Evolutionary conservation across 2,329 filamentous ascomycete species (phyloP), one percentile per base, ranked within the genome.

Genomic region (Harringtonia aguacate): DNA sequence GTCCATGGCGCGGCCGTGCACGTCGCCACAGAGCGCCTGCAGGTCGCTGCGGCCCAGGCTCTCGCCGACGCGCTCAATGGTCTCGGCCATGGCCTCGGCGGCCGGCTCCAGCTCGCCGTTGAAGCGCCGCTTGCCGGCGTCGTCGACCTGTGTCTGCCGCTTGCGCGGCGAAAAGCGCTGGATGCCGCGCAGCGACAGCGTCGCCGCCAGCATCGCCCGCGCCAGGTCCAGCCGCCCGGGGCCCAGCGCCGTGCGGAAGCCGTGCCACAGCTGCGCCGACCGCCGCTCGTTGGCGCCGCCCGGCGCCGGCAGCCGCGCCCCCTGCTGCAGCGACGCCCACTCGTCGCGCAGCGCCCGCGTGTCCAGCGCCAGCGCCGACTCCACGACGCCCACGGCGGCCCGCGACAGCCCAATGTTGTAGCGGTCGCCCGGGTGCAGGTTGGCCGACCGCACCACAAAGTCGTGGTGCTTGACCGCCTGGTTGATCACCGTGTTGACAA

Each of bases 1-100:
- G 51, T 81, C 79, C 47, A 86, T 83, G 8, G 81, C 52, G n/a
- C 51, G 48, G 43, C 53, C 81, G 35, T 78, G 67, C 18, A 76
- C 72, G 46, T 82, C 78, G 42, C 75, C 69, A 54, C 86, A 86
- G 12, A 97, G 65, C 8, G 95, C 67, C 46, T 79, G 73, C 34
- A 97, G 68, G 46, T 90, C 78, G 4, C 72, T 65, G 1, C 77
- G 70, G 18, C 76, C 73, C 55, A 95, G 89, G 14, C 18, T 29
- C 48, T 89, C 84, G 30, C 82, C 82, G 36, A 98, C 66, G 12
- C 84, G 76, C 50, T 88, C 84, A 34, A 97, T 73, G 38, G 95
- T 77, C 47, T 77, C 75, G 17, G 81, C 80, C 21, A 95, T 75
- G 63, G 79, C 62, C 63, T 70, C 53, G 55, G 73, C 55, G 53